phyloP scores from a whole-genome alignment of 345 rosid species.

The Luvunga scandens region DNA sequence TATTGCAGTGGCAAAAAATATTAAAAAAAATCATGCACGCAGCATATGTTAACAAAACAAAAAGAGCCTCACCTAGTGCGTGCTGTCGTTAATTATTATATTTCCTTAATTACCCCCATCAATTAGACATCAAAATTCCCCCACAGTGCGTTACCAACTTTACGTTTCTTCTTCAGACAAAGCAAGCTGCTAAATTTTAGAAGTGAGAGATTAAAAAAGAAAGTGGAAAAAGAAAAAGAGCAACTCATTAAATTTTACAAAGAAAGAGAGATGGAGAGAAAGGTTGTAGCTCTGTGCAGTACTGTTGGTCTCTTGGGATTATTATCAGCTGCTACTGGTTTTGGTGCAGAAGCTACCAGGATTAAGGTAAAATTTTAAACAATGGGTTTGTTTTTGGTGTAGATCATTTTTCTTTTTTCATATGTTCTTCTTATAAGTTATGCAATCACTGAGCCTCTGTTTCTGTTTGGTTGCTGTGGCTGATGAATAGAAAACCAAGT shows the following conservation, averaged over 20 bases:
- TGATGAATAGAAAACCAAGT: neutral
- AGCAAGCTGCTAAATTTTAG: neutral
- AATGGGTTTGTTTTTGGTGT: neutral
- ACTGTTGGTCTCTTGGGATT: constrained; percentile 61
- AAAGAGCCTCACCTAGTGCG: too few relatives aligned
- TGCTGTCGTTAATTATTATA: neutral
- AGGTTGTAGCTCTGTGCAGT: constrained; percentile 47
- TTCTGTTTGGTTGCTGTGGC: too few relatives aligned
- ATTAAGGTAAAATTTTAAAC: constrained; percentile 52
- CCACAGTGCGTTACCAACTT: neutral
- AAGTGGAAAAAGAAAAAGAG: neutral
- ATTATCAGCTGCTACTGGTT: constrained; percentile 76
- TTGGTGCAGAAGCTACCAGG: constrained; percentile 88
- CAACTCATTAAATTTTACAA: neutral
- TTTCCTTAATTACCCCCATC: neutral
- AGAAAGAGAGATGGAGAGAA: constrained; percentile 56
- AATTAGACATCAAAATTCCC: neutral
- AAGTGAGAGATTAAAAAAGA: neutral
- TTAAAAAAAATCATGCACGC: too few relatives aligned
- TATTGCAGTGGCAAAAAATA: too few relatives aligned
- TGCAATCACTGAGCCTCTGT: neutral
- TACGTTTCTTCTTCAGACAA: constrained; percentile 5
- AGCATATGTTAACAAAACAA: too few relatives aligned
- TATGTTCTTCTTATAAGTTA: neutral
- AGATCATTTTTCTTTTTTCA: neutral